A percentile compares a stretch with the other conserved stretches of the same genome.
Conservation (phyloP, 2,329 filamentous ascomycete genomes). For the Calonectria pteridis region DNA sequence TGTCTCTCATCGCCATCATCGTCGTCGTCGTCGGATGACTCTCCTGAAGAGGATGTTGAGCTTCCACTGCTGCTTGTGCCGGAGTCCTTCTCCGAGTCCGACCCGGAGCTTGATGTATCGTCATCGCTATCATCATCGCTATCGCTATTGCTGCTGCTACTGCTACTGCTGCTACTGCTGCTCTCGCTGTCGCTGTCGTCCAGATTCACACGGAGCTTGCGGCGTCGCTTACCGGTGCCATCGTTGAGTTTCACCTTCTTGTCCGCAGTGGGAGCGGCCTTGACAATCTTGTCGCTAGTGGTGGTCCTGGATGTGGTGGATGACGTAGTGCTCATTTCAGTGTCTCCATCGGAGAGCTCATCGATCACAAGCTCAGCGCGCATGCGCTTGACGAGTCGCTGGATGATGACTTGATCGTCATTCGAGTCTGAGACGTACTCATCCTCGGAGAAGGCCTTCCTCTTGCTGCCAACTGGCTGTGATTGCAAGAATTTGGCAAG, state of each 20-base stretch:
- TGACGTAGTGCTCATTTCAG: slow-evolving; percentile 48
- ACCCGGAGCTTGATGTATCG: slow-evolving; percentile 43
- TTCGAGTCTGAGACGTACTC: slow-evolving; percentile 63
- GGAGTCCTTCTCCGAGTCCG: slow-evolving; percentile 50
- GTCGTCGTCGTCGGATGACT: slow-evolving; percentile 43
- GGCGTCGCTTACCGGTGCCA: slow-evolving; percentile 61
- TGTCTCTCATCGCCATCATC: slow-evolving; percentile 48
- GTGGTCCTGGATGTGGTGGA: slow-evolving; percentile 48
- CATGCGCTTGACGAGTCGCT: slow-evolving; percentile 72
- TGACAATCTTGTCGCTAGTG: slow-evolving; percentile 40
- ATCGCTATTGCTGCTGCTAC: slow-evolving; percentile 36
- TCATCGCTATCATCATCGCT: slow-evolving; percentile 48
- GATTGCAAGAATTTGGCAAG: slow-evolving; percentile 61
- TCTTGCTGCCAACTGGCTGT: slow-evolving; percentile 53
- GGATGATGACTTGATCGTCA: slow-evolving; percentile 64
- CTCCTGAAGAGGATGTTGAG: slow-evolving; percentile 52
- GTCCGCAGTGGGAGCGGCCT: slow-evolving; percentile 46
- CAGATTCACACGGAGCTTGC: slow-evolving; percentile 64
- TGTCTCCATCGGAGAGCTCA: slow-evolving; percentile 64
- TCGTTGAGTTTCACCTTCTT: slow-evolving; percentile 61
- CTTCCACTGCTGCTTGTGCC: slow-evolving; percentile 53
- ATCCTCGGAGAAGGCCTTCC: slow-evolving; percentile 66
- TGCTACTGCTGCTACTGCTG: slow-evolving; percentile 45
- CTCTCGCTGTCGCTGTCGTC: slow-evolving; percentile 53
- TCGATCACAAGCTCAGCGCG: slow-evolving; percentile 70